Evolutionary conservation across 768 basidiomycete genomes (phyloP).

Genomic region (Pleurotus ostreatus): DNA sequence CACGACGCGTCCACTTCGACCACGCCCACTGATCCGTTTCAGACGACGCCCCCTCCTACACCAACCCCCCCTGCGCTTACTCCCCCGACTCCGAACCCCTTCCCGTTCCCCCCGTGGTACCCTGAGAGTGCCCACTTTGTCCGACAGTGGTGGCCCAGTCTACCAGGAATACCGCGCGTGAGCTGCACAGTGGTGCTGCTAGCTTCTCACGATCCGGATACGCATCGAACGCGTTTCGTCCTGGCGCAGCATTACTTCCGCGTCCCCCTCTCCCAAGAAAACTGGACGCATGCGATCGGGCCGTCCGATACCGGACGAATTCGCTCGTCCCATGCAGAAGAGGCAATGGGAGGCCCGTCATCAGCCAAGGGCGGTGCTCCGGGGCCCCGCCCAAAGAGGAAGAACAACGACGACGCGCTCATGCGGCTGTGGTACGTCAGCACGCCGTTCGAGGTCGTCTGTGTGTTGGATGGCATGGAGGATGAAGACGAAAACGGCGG

Average conservation of each 20-base stretch:
- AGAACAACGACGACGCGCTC: slow-evolving; percentile 43
- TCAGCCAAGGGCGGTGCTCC: not conserved
- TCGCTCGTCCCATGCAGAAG: not conserved
- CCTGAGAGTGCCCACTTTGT: slow-evolving; percentile 76
- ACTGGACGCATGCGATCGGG: slow-evolving; percentile 19
- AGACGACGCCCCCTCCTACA: not conserved
- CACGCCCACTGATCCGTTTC: not conserved
- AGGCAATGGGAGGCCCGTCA: not conserved
- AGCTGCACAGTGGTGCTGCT: slow-evolving; percentile 73
- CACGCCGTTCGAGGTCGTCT: slow-evolving; percentile 68
- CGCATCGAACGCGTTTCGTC: slow-evolving; percentile 57
- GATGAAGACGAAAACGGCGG: slow-evolving; percentile 34
- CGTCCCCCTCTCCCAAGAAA: slow-evolving; percentile 47
- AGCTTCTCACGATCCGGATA: slow-evolving; percentile 55
- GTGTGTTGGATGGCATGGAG: slow-evolving; percentile 48
- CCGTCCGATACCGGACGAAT: not conserved
- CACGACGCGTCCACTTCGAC: not conserved
- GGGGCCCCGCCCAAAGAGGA: not conserved
- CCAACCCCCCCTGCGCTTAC: slow-evolving; percentile 5
- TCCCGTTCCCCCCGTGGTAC: slow-evolving; percentile 64
- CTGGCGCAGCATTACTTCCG: slow-evolving; percentile 75
- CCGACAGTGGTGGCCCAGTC: slow-evolving; percentile 76
- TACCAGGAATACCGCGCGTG: slow-evolving; percentile 57
- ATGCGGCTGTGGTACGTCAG: slow-evolving; percentile 71
- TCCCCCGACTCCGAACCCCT: slow-evolving; percentile 45